These are phyloP conservation scores for Aspergillus viridinutans DNA, from an alignment of 2,329 filamentous ascomycete species.

Conservation along the genomic window DNA sequence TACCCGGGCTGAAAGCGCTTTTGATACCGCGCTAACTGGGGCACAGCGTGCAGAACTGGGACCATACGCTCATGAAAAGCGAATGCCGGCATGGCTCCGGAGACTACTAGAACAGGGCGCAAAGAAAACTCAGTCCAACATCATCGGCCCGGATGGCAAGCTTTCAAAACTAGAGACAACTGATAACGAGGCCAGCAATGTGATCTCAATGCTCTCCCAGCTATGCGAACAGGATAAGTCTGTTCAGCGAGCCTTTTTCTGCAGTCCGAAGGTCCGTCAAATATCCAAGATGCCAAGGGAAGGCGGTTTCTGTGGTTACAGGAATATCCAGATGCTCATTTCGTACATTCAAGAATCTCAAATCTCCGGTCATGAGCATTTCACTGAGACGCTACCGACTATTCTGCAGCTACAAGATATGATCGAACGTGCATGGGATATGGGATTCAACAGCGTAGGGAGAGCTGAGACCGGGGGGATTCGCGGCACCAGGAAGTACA, in stretches of 20 bases:
- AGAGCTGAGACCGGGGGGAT: slow-evolving; percentile 82
- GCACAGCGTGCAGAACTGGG: slow-evolving; percentile 60
- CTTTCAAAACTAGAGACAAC: slow-evolving; percentile 39
- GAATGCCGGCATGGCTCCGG: slow-evolving; percentile 68
- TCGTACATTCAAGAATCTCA: slow-evolving; percentile 67
- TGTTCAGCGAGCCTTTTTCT: slow-evolving; percentile 72
- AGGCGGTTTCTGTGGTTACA: slow-evolving; percentile 90
- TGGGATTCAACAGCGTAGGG: slow-evolving; percentile 70
- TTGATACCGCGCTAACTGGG: slow-evolving; percentile 13
- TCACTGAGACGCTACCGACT: slow-evolving; percentile 62
- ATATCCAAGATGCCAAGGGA: slow-evolving; percentile 78
- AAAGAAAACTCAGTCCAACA: slow-evolving; percentile 53
- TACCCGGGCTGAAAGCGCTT: neutral
- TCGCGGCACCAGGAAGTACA: slow-evolving; percentile 85
- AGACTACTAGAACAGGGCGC: slow-evolving; percentile 58
- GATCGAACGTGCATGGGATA: slow-evolving; percentile 86
- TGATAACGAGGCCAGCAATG: slow-evolving; percentile 48
- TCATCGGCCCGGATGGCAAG: slow-evolving; percentile 42
- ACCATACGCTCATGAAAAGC: slow-evolving; percentile 66
- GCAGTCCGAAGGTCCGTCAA: slow-evolving; percentile 69
- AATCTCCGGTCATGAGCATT: slow-evolving; percentile 55
- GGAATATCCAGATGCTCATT: slow-evolving; percentile 88
- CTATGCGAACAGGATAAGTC: slow-evolving; percentile 61
- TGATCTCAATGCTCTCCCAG: slow-evolving; percentile 60
- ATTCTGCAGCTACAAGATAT: slow-evolving; percentile 79